Evolutionary conservation across 257 asterid species (phyloP).

Genomic region (Vinca minor): DNA sequence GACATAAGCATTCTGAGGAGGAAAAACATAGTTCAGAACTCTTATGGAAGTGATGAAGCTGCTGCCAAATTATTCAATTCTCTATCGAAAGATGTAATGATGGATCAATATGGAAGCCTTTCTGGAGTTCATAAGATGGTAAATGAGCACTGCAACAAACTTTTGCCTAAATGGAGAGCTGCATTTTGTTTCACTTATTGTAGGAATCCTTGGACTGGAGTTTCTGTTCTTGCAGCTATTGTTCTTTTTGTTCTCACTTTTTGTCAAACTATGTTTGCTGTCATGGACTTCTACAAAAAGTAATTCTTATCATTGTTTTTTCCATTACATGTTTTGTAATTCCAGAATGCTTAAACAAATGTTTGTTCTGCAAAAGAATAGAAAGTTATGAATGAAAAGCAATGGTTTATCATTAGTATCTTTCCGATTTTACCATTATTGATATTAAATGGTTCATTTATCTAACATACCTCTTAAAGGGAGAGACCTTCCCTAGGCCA

Average conservation of each 20-base stretch:
- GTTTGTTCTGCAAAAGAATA: too few species aligned
- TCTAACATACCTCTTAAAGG: too few species aligned
- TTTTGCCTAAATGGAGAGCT: slow-evolving; percentile 43
- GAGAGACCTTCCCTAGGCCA: too few species aligned
- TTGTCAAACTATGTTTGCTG: slow-evolving; percentile 20
- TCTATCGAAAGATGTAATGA: slow-evolving; percentile 35
- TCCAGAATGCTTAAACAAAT: too few species aligned
- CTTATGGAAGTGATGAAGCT: slow-evolving; percentile 44
- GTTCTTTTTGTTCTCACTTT: slow-evolving; percentile 46
- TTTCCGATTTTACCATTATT: too few species aligned
- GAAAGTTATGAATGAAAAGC: too few species aligned
- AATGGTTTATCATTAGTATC: too few species aligned
- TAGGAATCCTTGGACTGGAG: slow-evolving; percentile 47
- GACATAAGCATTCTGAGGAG: slow-evolving; percentile 44
- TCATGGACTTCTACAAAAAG: too few species aligned
- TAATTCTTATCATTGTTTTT: too few species aligned
- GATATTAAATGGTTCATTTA: too few species aligned
- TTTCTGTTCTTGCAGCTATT: slow-evolving; percentile 43
- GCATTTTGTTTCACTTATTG: slow-evolving; percentile 43
- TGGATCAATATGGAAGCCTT: slow-evolving; percentile 40
- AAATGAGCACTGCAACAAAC: slow-evolving; percentile 32
- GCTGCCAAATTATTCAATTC: slow-evolving; percentile 44
- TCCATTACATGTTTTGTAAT: too few species aligned
- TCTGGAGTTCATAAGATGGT: slow-evolving; percentile 28
- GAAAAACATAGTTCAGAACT: slow-evolving; percentile 34